phyloP scores from a whole-genome alignment of 1,139 yeast species.

The Nakaseomyces bracarensis region DNA sequence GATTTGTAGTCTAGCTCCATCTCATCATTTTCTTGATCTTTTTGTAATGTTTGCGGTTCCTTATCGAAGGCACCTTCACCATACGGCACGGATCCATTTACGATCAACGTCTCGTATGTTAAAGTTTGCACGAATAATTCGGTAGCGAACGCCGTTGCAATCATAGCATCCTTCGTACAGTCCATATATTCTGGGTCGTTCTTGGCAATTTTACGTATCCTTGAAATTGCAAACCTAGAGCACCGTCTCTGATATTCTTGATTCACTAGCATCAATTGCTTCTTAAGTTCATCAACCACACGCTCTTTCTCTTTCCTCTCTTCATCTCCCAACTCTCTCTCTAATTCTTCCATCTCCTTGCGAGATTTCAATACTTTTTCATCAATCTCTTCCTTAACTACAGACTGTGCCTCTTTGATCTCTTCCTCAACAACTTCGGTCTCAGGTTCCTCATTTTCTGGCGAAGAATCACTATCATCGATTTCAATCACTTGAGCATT shows the following conservation, averaged over 20 bases:
- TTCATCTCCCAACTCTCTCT: constrained; percentile 2
- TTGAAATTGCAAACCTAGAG: constrained; percentile 11
- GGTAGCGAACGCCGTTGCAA: constrained; percentile 79
- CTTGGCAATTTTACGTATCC: constrained; percentile 46
- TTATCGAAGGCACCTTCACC: constrained; percentile 20
- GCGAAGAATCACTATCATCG: constrained; percentile 5
- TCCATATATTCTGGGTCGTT: constrained; percentile 78
- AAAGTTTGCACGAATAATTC: constrained; percentile 75
- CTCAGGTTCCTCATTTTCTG: neutral
- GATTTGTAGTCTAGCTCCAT: constrained; percentile 4
- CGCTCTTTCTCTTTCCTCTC: constrained; percentile 5
- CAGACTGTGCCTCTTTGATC: neutral
- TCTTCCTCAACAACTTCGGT: constrained; percentile 10
- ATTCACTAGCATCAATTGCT: neutral
- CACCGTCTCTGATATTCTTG: constrained; percentile 42
- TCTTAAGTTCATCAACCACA: constrained; percentile 2
- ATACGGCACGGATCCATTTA: constrained; percentile 5
- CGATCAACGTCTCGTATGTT: constrained; percentile 61
- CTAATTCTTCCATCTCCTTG: constrained; percentile 7
- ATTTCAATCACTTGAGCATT: constrained; percentile 6
- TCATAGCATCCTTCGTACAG: constrained; percentile 71
- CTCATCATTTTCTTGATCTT: neutral
- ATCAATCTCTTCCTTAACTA: neutral
- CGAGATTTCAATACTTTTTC: constrained; percentile 5
- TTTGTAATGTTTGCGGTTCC: neutral